A percentile compares a stretch with the other conserved stretches of the same genome.
phyloP scores from a whole-genome alignment of 129 eudicot genomes.

The Helichrysum umbraculigerum region DNA sequence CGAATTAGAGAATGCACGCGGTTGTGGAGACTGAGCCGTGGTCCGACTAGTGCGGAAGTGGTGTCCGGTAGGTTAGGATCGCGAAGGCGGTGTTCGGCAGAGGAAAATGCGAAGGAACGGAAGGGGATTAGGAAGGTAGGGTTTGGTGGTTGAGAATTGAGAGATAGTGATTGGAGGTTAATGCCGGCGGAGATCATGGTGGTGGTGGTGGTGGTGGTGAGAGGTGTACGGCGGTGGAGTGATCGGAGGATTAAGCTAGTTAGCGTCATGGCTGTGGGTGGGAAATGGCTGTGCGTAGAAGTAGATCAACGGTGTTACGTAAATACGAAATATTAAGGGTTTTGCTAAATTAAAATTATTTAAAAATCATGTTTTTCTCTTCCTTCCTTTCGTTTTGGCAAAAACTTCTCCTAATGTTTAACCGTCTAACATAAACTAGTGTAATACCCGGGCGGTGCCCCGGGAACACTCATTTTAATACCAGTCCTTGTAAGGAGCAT shows the following conservation, averaged over 20 bases:
- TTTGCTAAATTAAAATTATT: too few relatives aligned
- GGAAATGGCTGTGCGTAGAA: too few relatives aligned
- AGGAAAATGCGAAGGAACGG: conserved; percentile 65
- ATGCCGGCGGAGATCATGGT: conserved; percentile 25
- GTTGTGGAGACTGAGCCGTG: conserved; percentile 86
- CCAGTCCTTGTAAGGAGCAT: too few relatives aligned
- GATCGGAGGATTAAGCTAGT: conserved; percentile 57
- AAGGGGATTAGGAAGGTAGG: conserved; percentile 32
- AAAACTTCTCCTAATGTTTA: too few relatives aligned
- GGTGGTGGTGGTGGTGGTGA: conserved; percentile 30
- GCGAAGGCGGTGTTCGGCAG: conserved; percentile 78
- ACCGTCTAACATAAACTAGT: too few relatives aligned
- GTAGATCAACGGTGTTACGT: too few relatives aligned
- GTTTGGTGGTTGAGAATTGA: conserved; percentile 29
- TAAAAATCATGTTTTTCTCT: too few relatives aligned
- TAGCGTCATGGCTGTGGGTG: conserved; percentile 43
- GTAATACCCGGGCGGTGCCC: too few relatives aligned
- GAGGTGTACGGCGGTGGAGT: conserved; percentile 41
- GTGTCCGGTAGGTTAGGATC: conserved; percentile 70
- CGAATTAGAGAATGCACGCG: conserved; percentile 85
- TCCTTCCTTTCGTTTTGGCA: too few relatives aligned
- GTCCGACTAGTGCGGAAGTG: conserved; percentile 70
- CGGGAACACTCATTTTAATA: too few relatives aligned
- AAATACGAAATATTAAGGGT: too few relatives aligned
- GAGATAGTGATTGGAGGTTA: conserved; percentile 24